These are phyloP conservation scores for Schizothecium vesticola DNA, from an alignment of 495 filamentous ascomycete genomes.

Conservation along the genomic window DNA sequence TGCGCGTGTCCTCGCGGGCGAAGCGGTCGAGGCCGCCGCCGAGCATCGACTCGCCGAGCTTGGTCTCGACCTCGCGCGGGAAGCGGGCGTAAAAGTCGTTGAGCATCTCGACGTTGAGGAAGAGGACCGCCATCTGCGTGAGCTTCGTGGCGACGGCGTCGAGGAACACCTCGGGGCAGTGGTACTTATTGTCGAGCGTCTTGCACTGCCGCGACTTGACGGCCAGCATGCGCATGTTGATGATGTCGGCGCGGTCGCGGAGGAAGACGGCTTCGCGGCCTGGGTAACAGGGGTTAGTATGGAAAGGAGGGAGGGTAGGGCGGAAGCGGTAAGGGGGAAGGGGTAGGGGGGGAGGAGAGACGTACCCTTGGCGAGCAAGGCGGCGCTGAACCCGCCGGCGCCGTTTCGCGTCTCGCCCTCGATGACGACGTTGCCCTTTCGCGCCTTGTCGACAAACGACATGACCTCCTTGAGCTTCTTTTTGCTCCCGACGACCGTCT, in stretches of 20 bases:
- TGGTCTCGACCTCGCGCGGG: constrained; percentile 81
- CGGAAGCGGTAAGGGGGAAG: neutral
- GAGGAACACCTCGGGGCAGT: constrained; percentile 95
- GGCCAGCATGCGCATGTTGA: constrained; percentile 83
- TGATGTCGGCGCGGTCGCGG: constrained; percentile 77
- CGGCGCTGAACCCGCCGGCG: constrained; percentile 85
- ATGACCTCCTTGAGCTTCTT: constrained; percentile 87
- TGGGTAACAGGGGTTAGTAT: constrained; percentile 30
- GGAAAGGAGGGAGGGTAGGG: no score
- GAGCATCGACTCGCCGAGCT: constrained; percentile 77
- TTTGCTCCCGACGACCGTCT: constrained; percentile 67
- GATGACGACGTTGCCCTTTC: constrained; percentile 75
- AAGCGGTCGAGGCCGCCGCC: constrained; percentile 80
- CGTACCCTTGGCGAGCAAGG: constrained; percentile 70
- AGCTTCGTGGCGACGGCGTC: constrained; percentile 96
- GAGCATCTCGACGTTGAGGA: constrained; percentile 94
- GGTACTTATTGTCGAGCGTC: constrained; percentile 78
- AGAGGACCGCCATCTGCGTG: constrained; percentile 88
- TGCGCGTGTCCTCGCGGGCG: constrained; percentile 84
- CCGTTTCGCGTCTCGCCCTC: constrained; percentile 79
- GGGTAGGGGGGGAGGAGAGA: neutral
- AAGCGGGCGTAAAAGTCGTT: constrained; percentile 98
- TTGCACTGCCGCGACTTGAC: constrained; percentile 84
- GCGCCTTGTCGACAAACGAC: constrained; percentile 79
- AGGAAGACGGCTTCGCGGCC: constrained; percentile 91